These are phyloP conservation scores for Pichia sp. DNA, from an alignment of 1,139 yeast genomes.

Conservation along the genomic window DNA sequence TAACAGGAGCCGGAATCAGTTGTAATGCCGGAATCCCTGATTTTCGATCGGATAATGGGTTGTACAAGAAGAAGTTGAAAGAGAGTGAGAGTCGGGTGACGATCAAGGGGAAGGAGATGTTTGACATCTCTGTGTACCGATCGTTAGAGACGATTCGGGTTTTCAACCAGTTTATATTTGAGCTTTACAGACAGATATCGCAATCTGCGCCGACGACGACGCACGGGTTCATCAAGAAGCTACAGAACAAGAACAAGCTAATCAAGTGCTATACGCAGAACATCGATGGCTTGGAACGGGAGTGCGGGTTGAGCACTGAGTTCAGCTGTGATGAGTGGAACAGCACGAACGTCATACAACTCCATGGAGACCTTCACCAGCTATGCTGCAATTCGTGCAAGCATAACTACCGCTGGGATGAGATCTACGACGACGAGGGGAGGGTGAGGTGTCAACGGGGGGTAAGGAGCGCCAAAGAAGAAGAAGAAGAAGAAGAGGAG, in stretches of 20 bases:
- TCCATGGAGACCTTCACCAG: conserved; percentile 83
- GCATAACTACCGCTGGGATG: conserved; percentile 56
- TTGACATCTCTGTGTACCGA: conserved; percentile 78
- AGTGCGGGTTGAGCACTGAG: conserved; percentile 29
- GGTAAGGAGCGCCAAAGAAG: conserved; percentile 19
- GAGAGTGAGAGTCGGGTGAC: conserved; percentile 48
- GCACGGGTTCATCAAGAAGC: conserved; percentile 65
- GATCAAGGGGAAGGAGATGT: conserved; percentile 79
- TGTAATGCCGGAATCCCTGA: conserved; percentile 97
- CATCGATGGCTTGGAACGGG: conserved; percentile 65
- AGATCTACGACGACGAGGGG: conserved; percentile 73
- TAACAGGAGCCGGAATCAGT: conserved; percentile 95
- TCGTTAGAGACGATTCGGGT: conserved; percentile 57
- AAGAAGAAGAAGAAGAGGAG: conserved; percentile 58
- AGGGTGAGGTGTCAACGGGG: conserved; percentile 48
- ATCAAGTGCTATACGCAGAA: conserved; percentile 83
- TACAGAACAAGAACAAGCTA: conserved; percentile 64
- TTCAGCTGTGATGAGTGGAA: conserved; percentile 46
- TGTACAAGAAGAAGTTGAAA: conserved; percentile 62
- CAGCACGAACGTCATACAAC: conserved; percentile 70
- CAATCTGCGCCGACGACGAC: conserved; percentile 78
- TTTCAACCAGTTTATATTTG: conserved; percentile 75
- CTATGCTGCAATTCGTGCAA: conserved; percentile 49
- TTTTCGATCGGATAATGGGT: conserved; percentile 78
- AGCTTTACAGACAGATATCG: conserved; percentile 59